Percentiles rank a stretch among this genome's conserved stretches.
phyloP scores from a whole-genome alignment of 345 rosid genomes.

The Gossypium thurberi region DNA sequence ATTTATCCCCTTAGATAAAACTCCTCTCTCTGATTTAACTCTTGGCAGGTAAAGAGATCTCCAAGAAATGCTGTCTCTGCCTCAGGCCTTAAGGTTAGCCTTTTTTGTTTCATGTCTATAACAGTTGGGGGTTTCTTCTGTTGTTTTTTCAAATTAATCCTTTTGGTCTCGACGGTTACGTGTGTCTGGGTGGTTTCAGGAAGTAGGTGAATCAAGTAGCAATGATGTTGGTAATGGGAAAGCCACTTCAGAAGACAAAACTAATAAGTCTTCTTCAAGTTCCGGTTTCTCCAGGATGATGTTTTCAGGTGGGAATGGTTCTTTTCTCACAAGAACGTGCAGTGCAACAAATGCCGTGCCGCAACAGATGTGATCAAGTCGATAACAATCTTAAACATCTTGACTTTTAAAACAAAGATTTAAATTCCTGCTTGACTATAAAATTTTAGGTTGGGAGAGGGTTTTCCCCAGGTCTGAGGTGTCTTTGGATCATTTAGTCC shows the following conservation, averaged over 20 bases:
- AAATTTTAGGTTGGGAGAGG: neutral
- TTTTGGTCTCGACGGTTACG: neutral
- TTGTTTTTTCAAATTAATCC: neutral
- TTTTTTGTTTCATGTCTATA: neutral
- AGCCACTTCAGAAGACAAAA: slow-evolving; percentile 17
- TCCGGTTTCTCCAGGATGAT: slow-evolving; percentile 12
- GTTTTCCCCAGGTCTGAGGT: neutral
- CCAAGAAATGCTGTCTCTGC: slow-evolving; percentile 25
- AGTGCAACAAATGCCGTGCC: slow-evolving; percentile 33
- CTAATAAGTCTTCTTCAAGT: slow-evolving; percentile 20
- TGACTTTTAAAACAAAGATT: neutral
- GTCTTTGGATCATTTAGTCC: neutral
- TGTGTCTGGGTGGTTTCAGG: slow-evolving; percentile 34
- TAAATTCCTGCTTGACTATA: neutral
- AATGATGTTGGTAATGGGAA: slow-evolving; percentile 21
- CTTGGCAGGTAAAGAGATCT: slow-evolving; percentile 27
- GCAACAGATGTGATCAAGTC: slow-evolving; percentile 26
- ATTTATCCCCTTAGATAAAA: neutral
- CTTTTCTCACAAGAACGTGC: slow-evolving; percentile 31
- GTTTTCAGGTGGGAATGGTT: slow-evolving; percentile 8
- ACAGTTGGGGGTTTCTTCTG: neutral
- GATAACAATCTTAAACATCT: slow-evolving; percentile 22
- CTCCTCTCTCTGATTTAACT: neutral
- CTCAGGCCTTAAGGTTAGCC: slow-evolving; percentile 38
- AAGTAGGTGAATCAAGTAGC: slow-evolving; percentile 26